Evolutionary conservation across 257 asterid species (phyloP).

Genomic region (Leonotis leonurus): DNA sequence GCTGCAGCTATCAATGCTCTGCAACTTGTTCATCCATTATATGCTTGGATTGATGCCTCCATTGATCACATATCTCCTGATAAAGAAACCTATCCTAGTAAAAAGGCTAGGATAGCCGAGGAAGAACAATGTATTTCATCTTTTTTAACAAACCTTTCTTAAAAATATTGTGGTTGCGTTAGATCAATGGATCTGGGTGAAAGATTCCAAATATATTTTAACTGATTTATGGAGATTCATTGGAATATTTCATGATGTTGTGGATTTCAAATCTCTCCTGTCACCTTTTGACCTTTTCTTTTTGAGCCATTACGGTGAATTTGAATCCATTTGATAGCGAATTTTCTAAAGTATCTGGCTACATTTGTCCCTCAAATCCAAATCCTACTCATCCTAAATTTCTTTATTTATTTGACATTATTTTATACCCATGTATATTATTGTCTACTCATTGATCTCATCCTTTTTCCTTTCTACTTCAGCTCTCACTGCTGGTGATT

Average conservation of each 20-base stretch:
- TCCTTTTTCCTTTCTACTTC: conserved; percentile 16
- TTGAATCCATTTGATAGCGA: not conserved
- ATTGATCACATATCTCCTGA: conserved; percentile 38
- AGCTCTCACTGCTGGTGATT: conserved; percentile 56
- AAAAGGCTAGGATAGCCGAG: conserved; percentile 64
- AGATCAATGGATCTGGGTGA: not conserved
- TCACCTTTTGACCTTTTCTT: not conserved
- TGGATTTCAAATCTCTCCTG: not conserved
- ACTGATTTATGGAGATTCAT: not conserved
- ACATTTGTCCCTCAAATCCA: not conserved
- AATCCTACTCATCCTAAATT: not conserved
- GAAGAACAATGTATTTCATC: conserved; percentile 49
- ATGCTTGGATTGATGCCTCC: conserved; percentile 83
- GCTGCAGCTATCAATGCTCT: conserved; percentile 89
- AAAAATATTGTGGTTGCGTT: conserved; percentile 7
- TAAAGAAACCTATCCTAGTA: conserved; percentile 61
- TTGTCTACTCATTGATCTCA: not conserved
- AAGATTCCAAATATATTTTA: not conserved
- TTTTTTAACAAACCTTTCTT: conserved; percentile 10
- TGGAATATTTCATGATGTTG: not conserved
- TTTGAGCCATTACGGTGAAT: not conserved
- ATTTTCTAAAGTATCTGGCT: not conserved
- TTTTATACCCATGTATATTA: not conserved
- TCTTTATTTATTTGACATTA: conserved; percentile 10
- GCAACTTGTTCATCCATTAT: conserved; percentile 85